Conservation (phyloP, 2,329 filamentous ascomycete species). For the Venturia aucupariae region DNA sequence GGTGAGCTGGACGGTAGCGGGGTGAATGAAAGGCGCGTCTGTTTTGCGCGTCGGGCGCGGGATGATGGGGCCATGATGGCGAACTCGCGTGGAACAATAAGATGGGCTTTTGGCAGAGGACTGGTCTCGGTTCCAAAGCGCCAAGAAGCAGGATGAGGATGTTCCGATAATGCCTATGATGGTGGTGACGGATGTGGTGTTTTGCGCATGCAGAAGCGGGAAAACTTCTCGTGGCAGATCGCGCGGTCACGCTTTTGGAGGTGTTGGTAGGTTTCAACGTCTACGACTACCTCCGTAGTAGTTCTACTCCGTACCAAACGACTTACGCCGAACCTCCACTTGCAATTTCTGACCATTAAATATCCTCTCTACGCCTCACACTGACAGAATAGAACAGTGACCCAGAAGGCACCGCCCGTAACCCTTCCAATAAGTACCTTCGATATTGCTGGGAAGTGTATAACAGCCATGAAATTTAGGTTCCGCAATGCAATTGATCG, state of each 20-base stretch:
- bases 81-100: background rate
- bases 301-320: too few species aligned
- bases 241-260: background rate
- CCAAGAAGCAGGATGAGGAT: background rate
- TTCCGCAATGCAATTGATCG: too few species aligned
- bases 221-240: background rate
- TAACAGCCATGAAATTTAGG: too few species aligned
- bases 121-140: background rate
- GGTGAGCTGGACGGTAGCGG: constrained; percentile 11
- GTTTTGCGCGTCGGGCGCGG: constrained; percentile 3
- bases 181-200: background rate
- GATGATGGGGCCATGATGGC: background rate
- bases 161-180: background rate
- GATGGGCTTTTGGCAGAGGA: background rate
- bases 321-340: too few species aligned
- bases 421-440: too few species aligned
- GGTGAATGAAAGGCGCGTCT: constrained; percentile 11
- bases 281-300: too few species aligned
- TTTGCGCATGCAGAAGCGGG: background rate
- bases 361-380: too few species aligned
- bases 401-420: too few species aligned
- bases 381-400: too few species aligned
- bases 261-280: background rate
- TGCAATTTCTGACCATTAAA: too few species aligned
- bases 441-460: too few species aligned